Evolutionary conservation across 2,329 filamentous ascomycete genomes (phyloP), one percentile per base, ranked within the genome.

Genomic region (Lasiodiplodia gonubiensis): DNA sequence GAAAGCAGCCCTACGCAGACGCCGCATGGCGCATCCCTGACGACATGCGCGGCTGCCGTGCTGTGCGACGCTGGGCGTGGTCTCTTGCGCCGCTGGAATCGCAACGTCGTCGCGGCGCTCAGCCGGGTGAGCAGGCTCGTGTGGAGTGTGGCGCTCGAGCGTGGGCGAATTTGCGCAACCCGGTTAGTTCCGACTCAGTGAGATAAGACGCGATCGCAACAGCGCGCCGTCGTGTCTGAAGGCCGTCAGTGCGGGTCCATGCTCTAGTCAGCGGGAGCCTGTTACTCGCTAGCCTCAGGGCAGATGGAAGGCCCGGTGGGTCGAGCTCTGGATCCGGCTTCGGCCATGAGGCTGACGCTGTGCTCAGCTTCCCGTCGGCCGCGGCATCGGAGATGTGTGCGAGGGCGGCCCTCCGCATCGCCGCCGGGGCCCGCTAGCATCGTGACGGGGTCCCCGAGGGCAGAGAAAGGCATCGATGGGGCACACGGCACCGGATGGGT

Each of bases 171-270:
- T 66, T 53, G 46, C 42, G 64, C 52, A 55, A 49, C 39, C 64
- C 64, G 64, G 54, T 18, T 66, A 35, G 16, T 66, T 57, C 64
- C 64, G 64, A 66, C 33, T 25, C 42, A 55, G 46, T 61, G 54
- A 67, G 54, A 67, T 67, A 67, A 57, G 46, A 37, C 46, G 25
- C 48, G 48, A 35, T 46, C 33, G 54, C 48, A 60, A 14, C 42
- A 59, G 46, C 53, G 48, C 42, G 64, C 64, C 64, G 54, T 37
- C 30, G 54, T 39, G 54, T 57, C 65, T 67, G 65, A 60, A 59
- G 37, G 46, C 23, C 35, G 65, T 67, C 54, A 67, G 65, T 67
- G 65, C 65, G 65, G 65, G 65, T 46, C 65, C 42, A 52, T 53
- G 65, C 65, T 63, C 61, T 46, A 30, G 23, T 42, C 21, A 42